These are phyloP conservation scores for Boletus sp. DNA, from an alignment of 768 basidiomycete genomes.

Conservation along the genomic window DNA sequence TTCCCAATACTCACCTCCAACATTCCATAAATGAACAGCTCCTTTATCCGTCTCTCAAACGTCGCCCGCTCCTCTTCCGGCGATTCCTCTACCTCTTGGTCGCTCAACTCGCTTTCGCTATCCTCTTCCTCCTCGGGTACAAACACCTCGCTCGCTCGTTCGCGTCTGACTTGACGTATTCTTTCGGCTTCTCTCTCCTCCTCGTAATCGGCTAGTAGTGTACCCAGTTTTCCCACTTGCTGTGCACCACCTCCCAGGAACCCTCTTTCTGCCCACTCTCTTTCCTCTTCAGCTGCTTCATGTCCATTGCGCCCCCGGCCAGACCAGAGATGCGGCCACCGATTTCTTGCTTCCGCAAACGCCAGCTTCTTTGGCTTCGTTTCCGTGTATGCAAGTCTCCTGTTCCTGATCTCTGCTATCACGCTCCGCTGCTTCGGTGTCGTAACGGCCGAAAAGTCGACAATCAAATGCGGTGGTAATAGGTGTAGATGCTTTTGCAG, in stretches of 20 bases:
- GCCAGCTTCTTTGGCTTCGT: slow-evolving; percentile 54
- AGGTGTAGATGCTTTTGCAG: slow-evolving; percentile 55
- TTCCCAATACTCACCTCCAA: slow-evolving; percentile 53
- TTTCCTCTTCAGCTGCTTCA: slow-evolving; percentile 64
- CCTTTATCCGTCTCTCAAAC: slow-evolving; percentile 64
- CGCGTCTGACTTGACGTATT: slow-evolving; percentile 45
- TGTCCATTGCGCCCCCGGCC: slow-evolving; percentile 48
- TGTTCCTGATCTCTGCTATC: slow-evolving; percentile 67
- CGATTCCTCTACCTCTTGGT: slow-evolving; percentile 40
- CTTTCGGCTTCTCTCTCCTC: slow-evolving; percentile 75
- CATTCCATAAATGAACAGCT: slow-evolving; percentile 73
- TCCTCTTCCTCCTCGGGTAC: slow-evolving; percentile 66
- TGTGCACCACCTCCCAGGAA: slow-evolving; percentile 58
- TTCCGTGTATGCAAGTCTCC: slow-evolving; percentile 62
- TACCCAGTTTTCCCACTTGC: slow-evolving; percentile 69
- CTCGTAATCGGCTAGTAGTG: slow-evolving; percentile 67
- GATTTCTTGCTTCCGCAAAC: slow-evolving; percentile 49
- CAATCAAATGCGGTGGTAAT: slow-evolving; percentile 65
- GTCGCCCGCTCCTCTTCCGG: slow-evolving; percentile 46
- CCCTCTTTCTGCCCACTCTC: slow-evolving; percentile 59
- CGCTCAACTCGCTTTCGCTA: slow-evolving; percentile 45
- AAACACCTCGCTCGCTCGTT: slow-evolving; percentile 41
- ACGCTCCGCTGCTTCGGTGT: slow-evolving; percentile 64
- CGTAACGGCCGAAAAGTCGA: slow-evolving; percentile 40
- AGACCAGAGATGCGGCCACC: slow-evolving; percentile 71